phyloP scores from a whole-genome alignment of 805 yeast species.

The Ogataea zsoltii region DNA sequence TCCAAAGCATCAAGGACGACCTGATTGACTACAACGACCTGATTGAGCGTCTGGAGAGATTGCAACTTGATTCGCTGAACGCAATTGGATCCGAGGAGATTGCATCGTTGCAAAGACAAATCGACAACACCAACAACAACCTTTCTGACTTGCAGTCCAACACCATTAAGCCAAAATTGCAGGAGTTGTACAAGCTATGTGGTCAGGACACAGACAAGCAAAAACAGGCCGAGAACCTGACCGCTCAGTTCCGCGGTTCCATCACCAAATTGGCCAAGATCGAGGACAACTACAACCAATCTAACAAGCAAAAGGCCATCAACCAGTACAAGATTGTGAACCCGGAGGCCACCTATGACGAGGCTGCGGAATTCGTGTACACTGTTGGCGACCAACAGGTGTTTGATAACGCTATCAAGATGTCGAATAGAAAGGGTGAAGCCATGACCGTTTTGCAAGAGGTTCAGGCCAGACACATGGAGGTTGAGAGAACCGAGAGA shows the following conservation, averaged over 20 bases:
- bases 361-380: slow-evolving; percentile 81
- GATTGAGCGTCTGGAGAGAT: slow-evolving; percentile 65
- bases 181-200: slow-evolving; percentile 70
- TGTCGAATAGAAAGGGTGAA: slow-evolving; percentile 88
- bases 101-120: slow-evolving; percentile 66
- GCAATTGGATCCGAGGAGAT: slow-evolving; percentile 74
- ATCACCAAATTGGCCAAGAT: slow-evolving; percentile 85
- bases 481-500: slow-evolving; percentile 89
- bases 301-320: slow-evolving; percentile 83
- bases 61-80: slow-evolving; percentile 69
- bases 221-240: slow-evolving; percentile 87
- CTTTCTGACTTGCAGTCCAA: slow-evolving; percentile 72
- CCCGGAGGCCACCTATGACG: slow-evolving; percentile 81
- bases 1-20: slow-evolving; percentile 66
- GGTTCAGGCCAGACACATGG: slow-evolving; percentile 94
- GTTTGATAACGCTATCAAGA: slow-evolving; percentile 88
- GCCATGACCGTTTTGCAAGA: slow-evolving; percentile 94
- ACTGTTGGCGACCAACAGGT: slow-evolving; percentile 87
- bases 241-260: slow-evolving; percentile 79
- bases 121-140: slow-evolving; percentile 75
- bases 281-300: slow-evolving; percentile 83
- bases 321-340: slow-evolving; percentile 90
- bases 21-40: slow-evolving; percentile 70
- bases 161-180: slow-evolving; percentile 72
- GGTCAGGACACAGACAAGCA: slow-evolving; percentile 75